These are phyloP conservation scores for Hypocreales sp. DNA, from an alignment of 2,329 filamentous ascomycete species.

Conservation along the genomic window DNA sequence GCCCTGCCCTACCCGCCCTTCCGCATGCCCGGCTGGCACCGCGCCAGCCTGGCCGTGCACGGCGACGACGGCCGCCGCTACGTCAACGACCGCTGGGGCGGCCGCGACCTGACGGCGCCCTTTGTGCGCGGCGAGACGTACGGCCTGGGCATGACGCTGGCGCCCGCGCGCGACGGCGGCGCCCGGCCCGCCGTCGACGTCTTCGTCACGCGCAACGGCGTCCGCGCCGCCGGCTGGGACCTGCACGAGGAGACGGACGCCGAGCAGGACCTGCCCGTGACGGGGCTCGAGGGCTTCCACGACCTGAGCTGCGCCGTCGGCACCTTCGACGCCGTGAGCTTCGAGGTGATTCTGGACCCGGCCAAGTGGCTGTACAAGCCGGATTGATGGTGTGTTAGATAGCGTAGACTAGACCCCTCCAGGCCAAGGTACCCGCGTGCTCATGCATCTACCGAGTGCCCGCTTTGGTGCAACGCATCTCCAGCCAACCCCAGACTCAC, in stretches of 20 bases:
- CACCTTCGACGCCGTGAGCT: slow-evolving; percentile 49
- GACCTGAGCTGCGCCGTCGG: slow-evolving; percentile 60
- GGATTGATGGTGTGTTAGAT: no score
- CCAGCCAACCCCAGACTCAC: no score
- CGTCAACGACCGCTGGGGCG: slow-evolving; percentile 61
- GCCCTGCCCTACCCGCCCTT: slow-evolving; percentile 66
- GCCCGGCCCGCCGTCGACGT: slow-evolving; percentile 18
- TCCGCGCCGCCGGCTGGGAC: slow-evolving; percentile 47
- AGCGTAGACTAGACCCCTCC: no score
- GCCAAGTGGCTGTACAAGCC: slow-evolving; percentile 41
- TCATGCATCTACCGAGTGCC: no score
- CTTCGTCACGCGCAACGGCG: slow-evolving; percentile 58
- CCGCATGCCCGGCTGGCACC: slow-evolving; percentile 68
- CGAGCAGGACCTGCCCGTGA: slow-evolving; percentile 43
- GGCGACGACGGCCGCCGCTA: slow-evolving; percentile 66
- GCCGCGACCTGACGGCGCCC: slow-evolving; percentile 47
- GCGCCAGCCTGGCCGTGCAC: slow-evolving; percentile 60
- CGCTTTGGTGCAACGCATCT: no score
- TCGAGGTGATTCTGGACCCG: slow-evolving; percentile 50
- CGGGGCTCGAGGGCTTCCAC: slow-evolving; percentile 53
- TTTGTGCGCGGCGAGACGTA: slow-evolving; percentile 52
- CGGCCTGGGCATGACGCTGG: slow-evolving; percentile 56
- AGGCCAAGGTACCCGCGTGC: no score
- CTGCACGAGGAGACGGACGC: slow-evolving; percentile 59
- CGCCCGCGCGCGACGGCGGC: slow-evolving; percentile 16